Evolutionary conservation across 148 eudicot species (phyloP).

Genomic region (Rhododendron williamsianum): DNA sequence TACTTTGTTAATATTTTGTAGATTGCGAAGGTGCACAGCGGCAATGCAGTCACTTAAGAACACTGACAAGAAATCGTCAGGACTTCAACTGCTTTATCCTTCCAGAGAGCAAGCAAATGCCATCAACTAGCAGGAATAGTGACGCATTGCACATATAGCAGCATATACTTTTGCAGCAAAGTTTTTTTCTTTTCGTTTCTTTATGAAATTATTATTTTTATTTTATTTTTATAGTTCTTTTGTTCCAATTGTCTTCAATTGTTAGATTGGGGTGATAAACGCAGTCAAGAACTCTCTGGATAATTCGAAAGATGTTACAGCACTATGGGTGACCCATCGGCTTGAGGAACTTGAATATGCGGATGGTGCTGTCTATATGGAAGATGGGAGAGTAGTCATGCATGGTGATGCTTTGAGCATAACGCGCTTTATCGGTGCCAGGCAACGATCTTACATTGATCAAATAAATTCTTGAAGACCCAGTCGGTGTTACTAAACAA

Average conservation of each 20-base stretch:
- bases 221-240: background rate
- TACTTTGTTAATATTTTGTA: background rate
- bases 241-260: background rate
- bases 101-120: background rate
- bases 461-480: slow-evolving; percentile 40
- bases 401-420: slow-evolving; percentile 60
- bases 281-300: slow-evolving; percentile 66
- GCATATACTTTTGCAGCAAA: background rate
- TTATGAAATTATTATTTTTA: background rate
- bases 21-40: background rate
- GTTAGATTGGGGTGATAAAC: slow-evolving; percentile 64
- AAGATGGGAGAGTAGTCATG: slow-evolving; percentile 72
- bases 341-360: slow-evolving; percentile 88
- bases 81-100: background rate
- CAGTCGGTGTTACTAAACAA: background rate
- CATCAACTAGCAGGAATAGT: background rate
- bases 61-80: background rate
- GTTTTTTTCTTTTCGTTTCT: background rate
- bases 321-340: slow-evolving; percentile 94
- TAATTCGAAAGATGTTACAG: slow-evolving; percentile 60
- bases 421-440: slow-evolving; percentile 42
- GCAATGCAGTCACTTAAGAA: background rate
- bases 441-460: slow-evolving; percentile 51
- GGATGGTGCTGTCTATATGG: slow-evolving; percentile 91
- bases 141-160: background rate